Base-by-base conservation (phyloP, 805 yeast species). In the Zygotorulaspora chibaensis region DNA sequence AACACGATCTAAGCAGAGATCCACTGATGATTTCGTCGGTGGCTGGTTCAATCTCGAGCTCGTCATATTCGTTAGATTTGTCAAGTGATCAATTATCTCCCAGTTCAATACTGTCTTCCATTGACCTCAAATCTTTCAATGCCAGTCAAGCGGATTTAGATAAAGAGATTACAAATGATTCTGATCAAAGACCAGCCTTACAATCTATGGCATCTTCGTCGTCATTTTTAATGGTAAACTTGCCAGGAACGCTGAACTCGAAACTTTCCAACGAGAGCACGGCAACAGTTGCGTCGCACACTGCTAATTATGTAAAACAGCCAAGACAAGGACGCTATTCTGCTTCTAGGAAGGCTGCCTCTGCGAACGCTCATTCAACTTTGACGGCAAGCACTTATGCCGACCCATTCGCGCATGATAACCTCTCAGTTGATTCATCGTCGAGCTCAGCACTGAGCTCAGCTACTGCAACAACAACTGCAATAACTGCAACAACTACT, bases 261-360 rank as follows among this genome's bases (percentile, higher is more conserved):
- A 38, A 25, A 27, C 29, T 13, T 13, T n/a, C 39, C 16, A 18
- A 26, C 12, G 38, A 43, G 27, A 23, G 8, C n/a, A n/a, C 40
- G 3, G 7, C 28, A 8, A 18, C 26, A 11, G 23, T 10, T 7
- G 20, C 35, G 12, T n/a, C 30, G 15, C 38, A 29, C 6, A 12
- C 29, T 13, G 36, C 36, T 11, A 35, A 13, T 15, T 45, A 48
- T 31, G 43, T 46, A 38, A 45, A 37, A 18, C 48, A 45, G 16
- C 52, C 52, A 13, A 43, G 52, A 20, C 52, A 48, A 31, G 46
- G 48, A 15, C 48, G 52, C 23, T 48, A 42, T 23, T 48, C 52
- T 7, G 36, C 43, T 5, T 28, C 38, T 8, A 38, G 20, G 16
- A 34, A 35, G 17, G 9, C 13, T 12, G 20, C 29, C 4, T 42